Percentiles rank a stretch among this genome's conserved stretches.
phyloP scores from a whole-genome alignment of 208 protist genomes.

The Trypanosoma rangeli region DNA sequence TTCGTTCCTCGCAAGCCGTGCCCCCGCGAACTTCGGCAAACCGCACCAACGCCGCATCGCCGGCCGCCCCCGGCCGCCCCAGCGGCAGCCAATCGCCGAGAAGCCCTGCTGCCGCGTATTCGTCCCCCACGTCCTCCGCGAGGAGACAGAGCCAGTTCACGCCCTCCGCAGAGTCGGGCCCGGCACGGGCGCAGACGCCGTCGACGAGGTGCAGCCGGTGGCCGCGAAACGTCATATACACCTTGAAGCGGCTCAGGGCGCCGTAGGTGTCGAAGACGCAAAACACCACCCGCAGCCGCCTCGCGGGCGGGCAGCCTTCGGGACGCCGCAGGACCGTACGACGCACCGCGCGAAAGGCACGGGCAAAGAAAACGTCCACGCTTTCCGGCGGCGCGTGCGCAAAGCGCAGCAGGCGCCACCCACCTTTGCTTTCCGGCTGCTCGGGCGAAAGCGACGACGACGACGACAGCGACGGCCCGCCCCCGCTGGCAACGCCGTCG shows the following conservation, averaged over 20 bases:
- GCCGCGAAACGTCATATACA: slow-evolving; percentile 74
- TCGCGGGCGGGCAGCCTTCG: not conserved
- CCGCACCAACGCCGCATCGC: slow-evolving; percentile 29
- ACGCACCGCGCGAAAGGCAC: slow-evolving; percentile 41
- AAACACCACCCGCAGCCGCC: slow-evolving; percentile 30
- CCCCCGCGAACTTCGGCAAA: slow-evolving; percentile 23
- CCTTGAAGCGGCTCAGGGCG: slow-evolving; percentile 58
- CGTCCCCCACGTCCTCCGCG: slow-evolving; percentile 46
- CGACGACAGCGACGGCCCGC: not conserved
- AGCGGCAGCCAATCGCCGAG: slow-evolving; percentile 12
- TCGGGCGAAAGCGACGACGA: not conserved
- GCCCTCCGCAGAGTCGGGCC: slow-evolving; percentile 14
- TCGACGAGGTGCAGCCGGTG: slow-evolving; percentile 61
- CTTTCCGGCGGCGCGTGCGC: slow-evolving; percentile 26
- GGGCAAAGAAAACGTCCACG: slow-evolving; percentile 44
- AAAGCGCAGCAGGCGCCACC: slow-evolving; percentile 22
- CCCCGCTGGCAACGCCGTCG: not conserved
- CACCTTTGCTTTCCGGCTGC: not conserved
- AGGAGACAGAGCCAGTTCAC: slow-evolving; percentile 69
- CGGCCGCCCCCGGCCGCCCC: slow-evolving; percentile 13
- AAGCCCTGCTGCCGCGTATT: slow-evolving; percentile 15
- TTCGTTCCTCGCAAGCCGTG: not conserved
- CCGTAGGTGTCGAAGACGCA: slow-evolving; percentile 63
- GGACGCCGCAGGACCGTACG: not conserved
- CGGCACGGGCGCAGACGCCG: slow-evolving; percentile 19